Evolutionary conservation across 2,329 filamentous ascomycete genomes (phyloP), one percentile per base, ranked within the genome.

Genomic region (Thielaviopsis punctulata): DNA sequence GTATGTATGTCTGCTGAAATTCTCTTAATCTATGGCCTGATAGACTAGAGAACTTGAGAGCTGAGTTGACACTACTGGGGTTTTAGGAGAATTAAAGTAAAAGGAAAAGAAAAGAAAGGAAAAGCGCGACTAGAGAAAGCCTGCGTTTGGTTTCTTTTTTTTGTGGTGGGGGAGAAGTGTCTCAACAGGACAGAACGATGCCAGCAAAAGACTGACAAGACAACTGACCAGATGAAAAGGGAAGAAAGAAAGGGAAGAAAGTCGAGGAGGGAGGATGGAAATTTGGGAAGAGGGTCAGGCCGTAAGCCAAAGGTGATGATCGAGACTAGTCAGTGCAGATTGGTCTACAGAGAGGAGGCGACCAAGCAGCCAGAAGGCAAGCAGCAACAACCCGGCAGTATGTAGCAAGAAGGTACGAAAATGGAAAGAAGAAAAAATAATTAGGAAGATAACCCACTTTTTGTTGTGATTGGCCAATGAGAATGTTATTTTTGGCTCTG

Each of bases 191-290:
- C 48, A 53, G 46, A 53, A 53, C 52, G 49, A 52, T 55, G 52
- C 56, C 53, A 55, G 52, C 49, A 52, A 45, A 47, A 54, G 39
- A 57, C 56, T 52, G 54, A 55, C 54, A 55, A 55, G 49, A 57
- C 53, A 55, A 55, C 54, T 54, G 56, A 55, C 56, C 49, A 52
- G 54, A 51, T 39, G 49, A 44, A 48, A 45, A 27, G 47, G 52
- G 49, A 27, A 41, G 39, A 45, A 52, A 51, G 49, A 24, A 48
- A 18, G 33, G 25, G 36, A 44, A 54, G 45, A 53, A 51, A 54
- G 53, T 52, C 55, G 49, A 51, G n/a, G n/a, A n/a, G n/a, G 48
- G 50, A 52, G 53, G 49, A 44, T 48, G 43, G 50, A 53, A 51
- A 51, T 27, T 22, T 22, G 22, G 41, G 25, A 36, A 36, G 30